Evolutionary conservation across 768 basidiomycete genomes (phyloP), one percentile per base, ranked within the genome.

Genomic region (Crassisporium funariophilum): DNA sequence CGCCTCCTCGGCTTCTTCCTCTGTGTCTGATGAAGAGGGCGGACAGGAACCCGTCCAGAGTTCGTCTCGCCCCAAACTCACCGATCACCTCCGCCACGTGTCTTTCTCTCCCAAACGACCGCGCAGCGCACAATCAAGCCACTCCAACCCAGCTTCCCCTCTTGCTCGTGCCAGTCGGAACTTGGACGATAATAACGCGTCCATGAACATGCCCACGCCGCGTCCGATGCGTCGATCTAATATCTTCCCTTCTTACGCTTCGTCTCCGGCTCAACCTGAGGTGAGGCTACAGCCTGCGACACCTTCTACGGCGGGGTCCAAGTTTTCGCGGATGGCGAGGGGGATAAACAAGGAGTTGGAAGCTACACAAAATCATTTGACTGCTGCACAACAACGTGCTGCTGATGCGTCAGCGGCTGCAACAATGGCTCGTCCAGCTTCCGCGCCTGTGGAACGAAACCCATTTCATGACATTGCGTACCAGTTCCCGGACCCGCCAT

Each of bases 101-200:
- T 78, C 80, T 0, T 87, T 91, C 65, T 89, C 88, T 11, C 88
- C 88, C 1, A 83, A 85, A 59, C 78, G 89, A 11, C 88, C 86
- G 1, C 80, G 86, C 8, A 79, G 68, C 46, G 66, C 75, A 4
- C 67, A 62, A 19, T 4, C 67, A 61, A 19, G 52, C 65, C 20
- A 47, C 43, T 20, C 55, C 33, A 21, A 52, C 56, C 35, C 58
- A 17, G 41, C 45, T 23, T 67, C 70, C 20, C 64, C 68, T 9
- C 51, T 59, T 1, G 41, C 56, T 2, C 55, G 54, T 31, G 10
- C 57, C 3, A 55, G 38, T 16, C 53, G 49, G 13, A 52, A 54
- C 15, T 24, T 50, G 24, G 21, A 46, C 29, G 49, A 51, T 4
- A 29, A 46, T 6, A 53, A 58, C 25, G 42, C 40, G 23, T 57